These are phyloP conservation scores for Fusarium longipes DNA, from an alignment of 2,329 filamentous ascomycete species.

Conservation along the genomic window DNA sequence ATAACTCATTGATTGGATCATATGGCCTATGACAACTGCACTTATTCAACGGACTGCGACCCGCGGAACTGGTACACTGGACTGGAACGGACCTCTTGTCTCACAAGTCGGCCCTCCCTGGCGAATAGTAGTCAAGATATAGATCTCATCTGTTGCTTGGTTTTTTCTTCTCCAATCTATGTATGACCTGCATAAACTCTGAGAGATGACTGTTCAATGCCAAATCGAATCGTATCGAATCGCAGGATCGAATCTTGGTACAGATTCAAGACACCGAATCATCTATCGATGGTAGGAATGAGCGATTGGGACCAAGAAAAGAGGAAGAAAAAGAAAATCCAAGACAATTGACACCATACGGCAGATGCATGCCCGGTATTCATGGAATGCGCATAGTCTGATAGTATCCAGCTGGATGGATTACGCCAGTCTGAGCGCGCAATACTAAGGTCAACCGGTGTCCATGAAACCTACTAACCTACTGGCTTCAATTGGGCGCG, in stretches of 20 bases:
- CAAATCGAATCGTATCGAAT: not conserved
- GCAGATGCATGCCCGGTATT: constrained; percentile 14
- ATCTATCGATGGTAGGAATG: not conserved
- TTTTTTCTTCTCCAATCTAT: not conserved
- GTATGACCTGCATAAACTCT: constrained; percentile 13
- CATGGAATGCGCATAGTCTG: not conserved
- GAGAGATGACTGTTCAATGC: not conserved
- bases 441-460: constrained; percentile 3
- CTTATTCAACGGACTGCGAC: constrained; percentile 3
- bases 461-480: not conserved
- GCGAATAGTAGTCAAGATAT: not conserved
- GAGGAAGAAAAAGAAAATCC: not conserved
- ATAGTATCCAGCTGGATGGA: constrained; percentile 23
- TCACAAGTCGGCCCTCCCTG: constrained; percentile 8
- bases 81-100: constrained; percentile 9
- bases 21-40: not conserved
- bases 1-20: constrained; percentile 15
- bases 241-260: constrained; percentile 7
- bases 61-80: constrained; percentile 7
- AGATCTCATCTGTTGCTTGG: not conserved
- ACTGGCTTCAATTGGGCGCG: not conserved
- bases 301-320: not conserved
- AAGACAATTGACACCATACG: not conserved
- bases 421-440: constrained; percentile 40
- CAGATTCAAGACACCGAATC: constrained; percentile 18